Base-by-base conservation (phyloP, 371 early-diverging fungal genomes). In the Actinomucor elegans region DNA sequence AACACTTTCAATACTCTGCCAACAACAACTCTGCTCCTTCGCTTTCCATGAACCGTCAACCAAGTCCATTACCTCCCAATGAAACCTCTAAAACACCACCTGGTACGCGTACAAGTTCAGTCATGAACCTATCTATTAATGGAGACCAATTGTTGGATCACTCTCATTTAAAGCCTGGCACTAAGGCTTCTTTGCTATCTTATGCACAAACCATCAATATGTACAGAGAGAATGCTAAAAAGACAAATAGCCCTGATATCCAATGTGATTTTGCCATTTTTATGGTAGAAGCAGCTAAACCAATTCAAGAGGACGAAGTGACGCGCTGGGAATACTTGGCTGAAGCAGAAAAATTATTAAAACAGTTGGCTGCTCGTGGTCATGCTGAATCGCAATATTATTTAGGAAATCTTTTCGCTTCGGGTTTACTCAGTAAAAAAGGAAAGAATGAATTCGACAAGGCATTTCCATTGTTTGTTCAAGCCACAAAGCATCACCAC, bases 241-340 rank as follows among this genome's bases (percentile, higher is more conserved):
- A 86, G 68, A 88, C 89, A 33, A 87, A 88, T 35, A 91, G 88
- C 48, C 91, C 91, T 1, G 84, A 83, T 37, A 79, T 88, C 31
- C 92, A 89, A 61, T 83, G 90, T 41, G 90, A 89, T 59, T 91
- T 93, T 70, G 92, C 90, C 14, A 84, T 83, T n/a, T 87, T 85
- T 35, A 81, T 89, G 79, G 81, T 89, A 0, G 82, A 83, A 41
- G 81, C 84, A 23, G 86, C 85, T 48, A 82, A 84, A 38, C 68
- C 83, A 5, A 65, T 84, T 43, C 71, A 67, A 38, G 83, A 77
- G 6, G 77, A 81, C 40, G 77, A 76, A 12, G 57, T 59, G 20
- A 71, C 80, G 31, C 75, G 81, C 23, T 72, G 79, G 57, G 84
- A 84, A 52, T 73, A 84, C 46, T 67, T 83, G 40, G 76, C 70